phyloP scores from a whole-genome alignment of 116 monocot genomes.

The Zostera marina region DNA sequence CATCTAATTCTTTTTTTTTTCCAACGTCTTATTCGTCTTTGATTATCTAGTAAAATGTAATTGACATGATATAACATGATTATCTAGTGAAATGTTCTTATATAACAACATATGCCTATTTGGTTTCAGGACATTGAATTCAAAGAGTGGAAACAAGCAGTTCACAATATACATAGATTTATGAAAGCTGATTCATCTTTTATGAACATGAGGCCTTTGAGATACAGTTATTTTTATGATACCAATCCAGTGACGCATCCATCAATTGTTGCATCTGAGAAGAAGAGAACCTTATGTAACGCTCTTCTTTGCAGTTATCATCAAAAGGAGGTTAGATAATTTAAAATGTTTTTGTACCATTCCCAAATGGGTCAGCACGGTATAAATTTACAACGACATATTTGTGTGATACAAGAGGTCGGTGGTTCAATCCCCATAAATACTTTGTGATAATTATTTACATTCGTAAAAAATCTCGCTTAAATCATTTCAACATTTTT shows the following conservation, averaged over 20 bases:
- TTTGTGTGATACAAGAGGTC: not conserved
- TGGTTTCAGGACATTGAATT: conserved; percentile 51
- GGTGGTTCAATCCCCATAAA: no score
- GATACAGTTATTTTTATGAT: conserved; percentile 77
- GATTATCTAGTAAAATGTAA: not conserved
- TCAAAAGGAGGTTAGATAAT: conserved; percentile 49
- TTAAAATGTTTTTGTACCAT: not conserved
- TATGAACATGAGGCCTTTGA: conserved; percentile 82
- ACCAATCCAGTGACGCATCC: conserved; percentile 43
- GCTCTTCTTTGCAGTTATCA: conserved; percentile 57
- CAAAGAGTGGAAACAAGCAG: conserved; percentile 84
- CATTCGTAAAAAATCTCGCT: not conserved
- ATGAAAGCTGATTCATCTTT: conserved; percentile 59
- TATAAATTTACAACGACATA: not conserved
- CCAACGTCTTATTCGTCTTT: no score
- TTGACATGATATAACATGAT: no score
- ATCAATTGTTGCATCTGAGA: conserved; percentile 9
- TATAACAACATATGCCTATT: not conserved
- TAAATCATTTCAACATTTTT: not conserved
- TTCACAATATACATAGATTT: conserved; percentile 68
- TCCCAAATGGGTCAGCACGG: not conserved
- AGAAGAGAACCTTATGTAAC: conserved; percentile 34
- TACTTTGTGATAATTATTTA: no score
- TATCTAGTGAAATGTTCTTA: not conserved
- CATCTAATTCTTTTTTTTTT: not conserved